phyloP scores from a whole-genome alignment of 164 flowering plant genomes.

The Vitis rotundifolia region DNA sequence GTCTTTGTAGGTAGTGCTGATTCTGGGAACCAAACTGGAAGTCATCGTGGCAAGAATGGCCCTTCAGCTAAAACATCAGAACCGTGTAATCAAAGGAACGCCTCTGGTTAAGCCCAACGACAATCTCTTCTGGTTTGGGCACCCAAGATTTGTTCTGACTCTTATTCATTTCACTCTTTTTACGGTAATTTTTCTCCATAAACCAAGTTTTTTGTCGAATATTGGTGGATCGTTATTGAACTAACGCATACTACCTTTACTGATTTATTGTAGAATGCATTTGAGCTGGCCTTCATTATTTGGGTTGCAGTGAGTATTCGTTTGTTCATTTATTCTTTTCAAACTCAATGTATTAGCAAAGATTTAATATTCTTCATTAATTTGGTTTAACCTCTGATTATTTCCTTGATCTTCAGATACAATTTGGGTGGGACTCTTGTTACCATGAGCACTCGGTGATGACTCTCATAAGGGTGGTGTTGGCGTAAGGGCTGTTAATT shows the following conservation, averaged over 20 bases:
- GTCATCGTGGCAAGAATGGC: constrained; percentile 68
- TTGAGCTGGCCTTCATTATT: constrained; percentile 27
- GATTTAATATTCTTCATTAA: not conserved
- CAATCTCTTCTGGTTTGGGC: constrained; percentile 60
- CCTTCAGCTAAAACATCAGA: constrained; percentile 34
- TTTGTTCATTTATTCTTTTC: not conserved
- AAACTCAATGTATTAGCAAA: no score
- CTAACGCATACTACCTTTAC: not conserved
- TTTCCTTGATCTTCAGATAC: not conserved
- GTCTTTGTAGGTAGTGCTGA: constrained; percentile 41
- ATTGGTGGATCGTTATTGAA: not conserved
- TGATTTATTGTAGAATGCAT: constrained; percentile 33
- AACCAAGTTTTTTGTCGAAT: not conserved
- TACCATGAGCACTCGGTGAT: constrained; percentile 7
- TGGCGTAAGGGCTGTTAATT: constrained; percentile 15
- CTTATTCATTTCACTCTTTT: constrained; percentile 58
- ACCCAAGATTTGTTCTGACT: constrained; percentile 53
- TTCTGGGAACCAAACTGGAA: constrained; percentile 64
- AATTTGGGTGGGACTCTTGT: constrained; percentile 19
- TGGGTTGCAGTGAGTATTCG: constrained; percentile 20
- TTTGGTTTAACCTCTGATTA: not conserved
- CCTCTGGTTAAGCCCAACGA: constrained; percentile 63
- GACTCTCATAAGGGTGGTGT: constrained; percentile 10
- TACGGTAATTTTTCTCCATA: constrained; percentile 33
- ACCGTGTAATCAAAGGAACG: constrained; percentile 48